These are phyloP conservation scores for Aspergillus sp. DNA, from an alignment of 2,329 filamentous ascomycete genomes.

Conservation along the genomic window DNA sequence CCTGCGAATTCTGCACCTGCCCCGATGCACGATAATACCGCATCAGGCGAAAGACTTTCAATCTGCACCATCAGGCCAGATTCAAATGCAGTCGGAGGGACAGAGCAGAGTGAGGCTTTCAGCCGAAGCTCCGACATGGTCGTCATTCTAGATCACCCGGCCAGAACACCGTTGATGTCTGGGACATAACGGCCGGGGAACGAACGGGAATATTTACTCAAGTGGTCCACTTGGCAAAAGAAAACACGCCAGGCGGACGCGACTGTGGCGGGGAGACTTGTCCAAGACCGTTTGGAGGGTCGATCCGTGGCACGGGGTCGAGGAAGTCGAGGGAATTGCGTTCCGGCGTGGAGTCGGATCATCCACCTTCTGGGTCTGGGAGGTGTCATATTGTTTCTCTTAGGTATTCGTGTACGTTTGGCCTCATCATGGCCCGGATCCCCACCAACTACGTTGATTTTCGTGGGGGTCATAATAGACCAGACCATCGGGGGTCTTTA, in stretches of 20 bases:
- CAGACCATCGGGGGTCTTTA: not conserved
- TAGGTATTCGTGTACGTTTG: conserved; percentile 5
- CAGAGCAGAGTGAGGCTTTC: not conserved
- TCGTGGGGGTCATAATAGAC: not conserved
- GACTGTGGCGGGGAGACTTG: not conserved
- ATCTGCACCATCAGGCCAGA: not conserved
- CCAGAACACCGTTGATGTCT: not conserved
- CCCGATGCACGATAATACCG: not conserved
- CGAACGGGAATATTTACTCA: too few relatives aligned
- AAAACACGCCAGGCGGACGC: too few relatives aligned
- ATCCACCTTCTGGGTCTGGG: not conserved
- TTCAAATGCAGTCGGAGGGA: not conserved
- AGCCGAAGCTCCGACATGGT: not conserved
- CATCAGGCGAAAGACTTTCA: not conserved
- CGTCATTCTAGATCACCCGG: not conserved
- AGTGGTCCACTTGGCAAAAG: too few relatives aligned
- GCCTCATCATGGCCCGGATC: conserved; percentile 3
- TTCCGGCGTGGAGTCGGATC: not conserved
- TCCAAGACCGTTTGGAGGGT: not conserved
- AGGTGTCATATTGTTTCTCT: conserved; percentile 6
- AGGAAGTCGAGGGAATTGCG: not conserved
- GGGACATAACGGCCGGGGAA: not conserved
- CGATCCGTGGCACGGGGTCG: not conserved
- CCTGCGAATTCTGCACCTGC: not conserved
- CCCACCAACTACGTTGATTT: not conserved